Evolutionary conservation across 805 yeast species (phyloP).

Genomic region (Jamesozyma gamospora): DNA sequence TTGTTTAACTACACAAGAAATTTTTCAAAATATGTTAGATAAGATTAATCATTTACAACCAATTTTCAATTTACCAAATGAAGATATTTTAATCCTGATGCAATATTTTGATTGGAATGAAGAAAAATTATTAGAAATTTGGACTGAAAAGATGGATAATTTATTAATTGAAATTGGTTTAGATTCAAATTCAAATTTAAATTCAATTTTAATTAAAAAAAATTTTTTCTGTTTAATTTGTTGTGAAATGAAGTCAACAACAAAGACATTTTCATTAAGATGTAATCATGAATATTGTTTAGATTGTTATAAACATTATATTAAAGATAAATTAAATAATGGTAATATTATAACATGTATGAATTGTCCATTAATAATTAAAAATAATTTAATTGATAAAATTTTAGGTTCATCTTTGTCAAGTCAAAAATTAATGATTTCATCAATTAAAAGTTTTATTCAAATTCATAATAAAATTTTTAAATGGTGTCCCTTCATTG

Average conservation of each 20-base stretch:
- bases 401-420: slow-evolving; percentile 30
- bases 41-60: slow-evolving; percentile 24
- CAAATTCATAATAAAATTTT: slow-evolving; percentile 38
- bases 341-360: slow-evolving; percentile 57
- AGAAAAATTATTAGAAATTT: slow-evolving; percentile 46
- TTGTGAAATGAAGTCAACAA: slow-evolving; percentile 33
- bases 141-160: slow-evolving; percentile 35
- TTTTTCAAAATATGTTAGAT: slow-evolving; percentile 22
- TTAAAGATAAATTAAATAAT: slow-evolving; percentile 34
- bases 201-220: slow-evolving; percentile 10
- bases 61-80: slow-evolving; percentile 20
- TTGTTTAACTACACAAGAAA: slow-evolving; percentile 28
- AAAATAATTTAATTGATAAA: slow-evolving; percentile 33
- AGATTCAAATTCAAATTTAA: slow-evolving; percentile 1
- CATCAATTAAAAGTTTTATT: slow-evolving; percentile 41
- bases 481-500: slow-evolving; percentile 81
- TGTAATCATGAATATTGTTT: slow-evolving; percentile 70
- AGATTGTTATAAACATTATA: slow-evolving; percentile 56
- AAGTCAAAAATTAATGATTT: slow-evolving; percentile 25
- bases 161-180: slow-evolving; percentile 31
- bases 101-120: slow-evolving; percentile 49
- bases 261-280: slow-evolving; percentile 39
- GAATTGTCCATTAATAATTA: slow-evolving; percentile 37
- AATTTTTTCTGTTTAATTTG: slow-evolving; percentile 57
- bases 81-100: slow-evolving; percentile 35